Base-by-base conservation (phyloP, 768 basidiomycete genomes). In the Termitomyces sp. region DNA sequence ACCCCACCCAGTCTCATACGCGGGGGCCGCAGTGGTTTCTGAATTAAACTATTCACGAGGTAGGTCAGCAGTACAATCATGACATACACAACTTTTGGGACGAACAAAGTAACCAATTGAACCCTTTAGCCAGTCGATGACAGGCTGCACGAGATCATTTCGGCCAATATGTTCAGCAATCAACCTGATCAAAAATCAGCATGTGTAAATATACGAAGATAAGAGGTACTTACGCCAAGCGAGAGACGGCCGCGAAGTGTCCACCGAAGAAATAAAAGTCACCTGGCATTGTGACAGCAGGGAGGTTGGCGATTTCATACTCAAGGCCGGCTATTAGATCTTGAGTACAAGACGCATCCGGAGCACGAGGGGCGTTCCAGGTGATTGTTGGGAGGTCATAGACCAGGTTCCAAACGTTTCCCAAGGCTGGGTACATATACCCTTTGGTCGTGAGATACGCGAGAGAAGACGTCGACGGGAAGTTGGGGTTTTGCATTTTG, bases 281-380 rank as follows among this genome's bases (percentile, higher is more conserved):
- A 4, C 64, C 67, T 26, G 81, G 75, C 26, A 78, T 78, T 8
- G 78, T 76, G 24, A 74, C 72, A 5, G 74, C 66, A 18, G 81
- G 65, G 43, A 86, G 75, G 61, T 84, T 77, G 22, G 74, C 69
- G 37, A 81, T 76, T 61, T 83, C 83, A 60, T 78, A 78, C 64
- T 82, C 77, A 18, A 74, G 63, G 12, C 69, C 70, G 40, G 70
- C 69, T n/a, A 70, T 67, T 5, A 74, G 59, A 26, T 63, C 57
- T 20, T 62, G 47, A 3, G 48, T 64, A 57, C 72, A 74, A 5
- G 72, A 74, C 14, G 65, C 62, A 16, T 74, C 71, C 0, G 71
- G 69, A 30, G 62, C 50, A 33, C 72, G 67, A 40, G 72, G 71
- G 4, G 72, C 67, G 56, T 69, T 69, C 68, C 69, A 72, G 24